Percentiles rank a stretch among this genome's conserved stretches.
Conservation (phyloP, 23 red algal species). For the Cyanidium caldarium region DNA sequence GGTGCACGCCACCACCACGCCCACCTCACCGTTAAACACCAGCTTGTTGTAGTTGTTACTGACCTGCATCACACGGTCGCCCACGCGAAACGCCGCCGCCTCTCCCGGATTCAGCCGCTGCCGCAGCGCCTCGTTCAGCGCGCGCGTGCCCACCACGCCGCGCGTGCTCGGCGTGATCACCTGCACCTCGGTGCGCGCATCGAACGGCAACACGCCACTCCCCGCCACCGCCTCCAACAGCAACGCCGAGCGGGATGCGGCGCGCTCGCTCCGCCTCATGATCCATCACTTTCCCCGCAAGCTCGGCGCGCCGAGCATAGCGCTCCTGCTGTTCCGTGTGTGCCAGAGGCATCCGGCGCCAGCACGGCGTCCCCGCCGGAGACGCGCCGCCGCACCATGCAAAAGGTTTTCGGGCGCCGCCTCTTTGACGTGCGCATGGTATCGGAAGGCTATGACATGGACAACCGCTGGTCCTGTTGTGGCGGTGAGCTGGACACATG, state of each 20-base stretch:
- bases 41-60: constrained; percentile 9
- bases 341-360: too few relatives aligned
- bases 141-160: background rate
- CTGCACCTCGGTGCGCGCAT: constrained; percentile 6
- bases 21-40: constrained; percentile 19
- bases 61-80: constrained; percentile 12
- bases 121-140: constrained; percentile 7
- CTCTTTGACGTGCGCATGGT: too few relatives aligned
- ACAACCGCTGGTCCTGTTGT: too few relatives aligned
- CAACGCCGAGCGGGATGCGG: background rate
- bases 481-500: too few relatives aligned
- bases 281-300: background rate
- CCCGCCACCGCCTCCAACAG: background rate
- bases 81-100: background rate
- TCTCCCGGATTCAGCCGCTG: constrained; percentile 8
- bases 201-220: background rate
- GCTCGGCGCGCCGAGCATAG: too few relatives aligned
- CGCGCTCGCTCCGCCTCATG: background rate
- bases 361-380: too few relatives aligned
- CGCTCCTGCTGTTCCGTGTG: too few relatives aligned
- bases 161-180: constrained; percentile 3
- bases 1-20: background rate
- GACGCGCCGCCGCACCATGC: too few relatives aligned
- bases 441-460: too few relatives aligned
- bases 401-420: too few relatives aligned